phyloP scores from a whole-genome alignment of 306 rosid genomes.

The Medicago ruthenica region DNA sequence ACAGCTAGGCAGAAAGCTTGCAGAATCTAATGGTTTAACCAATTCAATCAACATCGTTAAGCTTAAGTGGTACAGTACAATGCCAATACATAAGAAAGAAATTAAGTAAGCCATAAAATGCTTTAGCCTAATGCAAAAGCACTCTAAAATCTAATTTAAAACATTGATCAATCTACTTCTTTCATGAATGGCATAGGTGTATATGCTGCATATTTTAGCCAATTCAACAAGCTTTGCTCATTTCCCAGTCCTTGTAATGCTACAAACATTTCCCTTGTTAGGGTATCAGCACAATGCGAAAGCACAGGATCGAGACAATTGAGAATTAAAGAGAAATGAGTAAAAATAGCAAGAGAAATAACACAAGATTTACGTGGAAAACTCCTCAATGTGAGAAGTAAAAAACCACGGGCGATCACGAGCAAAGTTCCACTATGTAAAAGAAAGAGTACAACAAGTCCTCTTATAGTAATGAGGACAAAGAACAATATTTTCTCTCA shows the following conservation, averaged over 20 bases:
- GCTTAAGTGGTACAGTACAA: not conserved
- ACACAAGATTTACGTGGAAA: too few species aligned
- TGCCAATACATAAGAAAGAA: not conserved
- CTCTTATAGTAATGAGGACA: too few species aligned
- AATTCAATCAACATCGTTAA: not conserved
- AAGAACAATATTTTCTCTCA: too few species aligned
- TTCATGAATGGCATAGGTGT: not conserved
- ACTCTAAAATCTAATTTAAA: not conserved
- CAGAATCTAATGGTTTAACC: not conserved
- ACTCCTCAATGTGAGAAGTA: too few species aligned
- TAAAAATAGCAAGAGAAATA: too few species aligned
- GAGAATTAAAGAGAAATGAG: too few species aligned
- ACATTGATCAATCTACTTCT: not conserved
- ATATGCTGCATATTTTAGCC: not conserved
- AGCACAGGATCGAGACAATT: too few species aligned
- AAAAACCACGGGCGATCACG: too few species aligned
- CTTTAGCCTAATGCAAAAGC: not conserved
- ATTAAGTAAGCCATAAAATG: not conserved
- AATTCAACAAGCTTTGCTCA: not conserved
- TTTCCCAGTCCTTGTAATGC: not conserved
- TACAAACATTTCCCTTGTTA: not conserved
- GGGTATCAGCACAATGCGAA: too few species aligned
- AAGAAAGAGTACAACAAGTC: too few species aligned
- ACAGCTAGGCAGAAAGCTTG: not conserved
- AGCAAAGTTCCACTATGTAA: too few species aligned